Percentiles rank a stretch among this genome's conserved stretches.
Conservation (phyloP, 352 stramenopile genomes). For the Phytophthora podocarpi region DNA sequence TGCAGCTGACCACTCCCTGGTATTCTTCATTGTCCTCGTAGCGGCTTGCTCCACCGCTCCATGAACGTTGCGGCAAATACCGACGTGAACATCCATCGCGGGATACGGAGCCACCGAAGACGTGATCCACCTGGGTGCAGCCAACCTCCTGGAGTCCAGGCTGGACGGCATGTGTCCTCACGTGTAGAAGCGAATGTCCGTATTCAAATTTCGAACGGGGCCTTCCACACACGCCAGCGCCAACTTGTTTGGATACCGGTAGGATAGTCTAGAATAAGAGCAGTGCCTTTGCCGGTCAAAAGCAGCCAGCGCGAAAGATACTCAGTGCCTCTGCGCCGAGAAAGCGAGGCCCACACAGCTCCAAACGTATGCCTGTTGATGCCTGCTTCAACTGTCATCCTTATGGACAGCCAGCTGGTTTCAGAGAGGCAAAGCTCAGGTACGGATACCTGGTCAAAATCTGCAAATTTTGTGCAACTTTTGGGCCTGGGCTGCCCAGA, state of each 20-base stretch:
- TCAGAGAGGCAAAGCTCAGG: not conserved
- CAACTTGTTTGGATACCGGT: conserved; percentile 2
- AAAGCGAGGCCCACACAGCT: not conserved
- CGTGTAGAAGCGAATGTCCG: conserved; percentile 3
- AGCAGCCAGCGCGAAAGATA: conserved; percentile 16
- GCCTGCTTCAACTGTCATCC: conserved; percentile 9
- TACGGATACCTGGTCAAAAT: conserved; percentile 9
- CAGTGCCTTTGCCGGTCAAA: conserved; percentile 5
- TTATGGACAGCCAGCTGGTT: conserved; percentile 4
- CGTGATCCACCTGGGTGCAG: not conserved
- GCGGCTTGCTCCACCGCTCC: too few species aligned
- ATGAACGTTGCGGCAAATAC: not conserved
- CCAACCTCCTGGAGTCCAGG: conserved; percentile 8
- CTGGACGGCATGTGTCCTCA: not conserved
- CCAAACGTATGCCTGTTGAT: not conserved
- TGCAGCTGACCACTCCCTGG: too few species aligned
- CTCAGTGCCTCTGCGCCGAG: not conserved
- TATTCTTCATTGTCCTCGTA: too few species aligned
- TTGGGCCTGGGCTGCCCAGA: conserved; percentile 12
- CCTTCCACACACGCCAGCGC: not conserved
- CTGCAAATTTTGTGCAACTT: conserved; percentile 3
- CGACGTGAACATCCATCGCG: not conserved
- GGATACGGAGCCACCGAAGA: not conserved
- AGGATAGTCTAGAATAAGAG: conserved; percentile 18
- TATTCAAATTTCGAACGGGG: not conserved